Conservation (phyloP, 1,284 basidiomycete genomes). For the Athelia psychrophila region DNA sequence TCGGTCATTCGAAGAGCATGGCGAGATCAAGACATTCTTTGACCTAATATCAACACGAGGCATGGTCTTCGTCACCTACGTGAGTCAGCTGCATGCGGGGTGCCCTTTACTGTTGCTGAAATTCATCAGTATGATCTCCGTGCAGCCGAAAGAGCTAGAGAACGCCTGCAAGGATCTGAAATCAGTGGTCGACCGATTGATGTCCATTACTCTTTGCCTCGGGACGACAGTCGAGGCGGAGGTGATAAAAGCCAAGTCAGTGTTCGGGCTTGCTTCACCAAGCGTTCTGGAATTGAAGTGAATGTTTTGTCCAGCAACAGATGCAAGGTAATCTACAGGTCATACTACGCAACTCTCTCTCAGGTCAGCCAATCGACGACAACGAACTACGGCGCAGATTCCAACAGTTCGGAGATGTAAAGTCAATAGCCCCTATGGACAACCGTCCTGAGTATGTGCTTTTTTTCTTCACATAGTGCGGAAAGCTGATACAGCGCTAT, state of each 20-base stretch:
- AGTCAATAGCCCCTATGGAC: slow-evolving; percentile 64
- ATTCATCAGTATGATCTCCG: slow-evolving; percentile 79
- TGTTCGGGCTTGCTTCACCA: background rate
- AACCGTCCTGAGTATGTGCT: slow-evolving; percentile 67
- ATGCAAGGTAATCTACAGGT: slow-evolving; percentile 83
- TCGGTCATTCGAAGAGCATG: slow-evolving; percentile 84
- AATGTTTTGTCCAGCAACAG: slow-evolving; percentile 28
- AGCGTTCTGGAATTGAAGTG: too few species aligned
- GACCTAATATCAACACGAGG: slow-evolving; percentile 92
- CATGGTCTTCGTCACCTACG: slow-evolving; percentile 97
- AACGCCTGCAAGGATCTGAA: slow-evolving; percentile 82
- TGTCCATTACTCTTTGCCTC: slow-evolving; percentile 95
- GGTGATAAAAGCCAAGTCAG: slow-evolving; percentile 88
- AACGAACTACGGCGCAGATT: slow-evolving; percentile 83
- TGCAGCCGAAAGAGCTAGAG: slow-evolving; percentile 87
- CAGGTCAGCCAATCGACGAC: slow-evolving; percentile 73
- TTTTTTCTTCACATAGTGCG: background rate
- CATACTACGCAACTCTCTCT: slow-evolving; percentile 65
- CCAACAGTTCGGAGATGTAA: slow-evolving; percentile 88
- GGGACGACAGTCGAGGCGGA: slow-evolving; percentile 79
- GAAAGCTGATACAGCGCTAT: too few species aligned
- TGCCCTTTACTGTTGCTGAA: background rate
- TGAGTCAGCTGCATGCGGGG: slow-evolving; percentile 43
- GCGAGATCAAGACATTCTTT: slow-evolving; percentile 96
- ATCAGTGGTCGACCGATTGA: slow-evolving; percentile 92